phyloP scores from a whole-genome alignment of 129 eudicot species.

The Mikania micrantha region DNA sequence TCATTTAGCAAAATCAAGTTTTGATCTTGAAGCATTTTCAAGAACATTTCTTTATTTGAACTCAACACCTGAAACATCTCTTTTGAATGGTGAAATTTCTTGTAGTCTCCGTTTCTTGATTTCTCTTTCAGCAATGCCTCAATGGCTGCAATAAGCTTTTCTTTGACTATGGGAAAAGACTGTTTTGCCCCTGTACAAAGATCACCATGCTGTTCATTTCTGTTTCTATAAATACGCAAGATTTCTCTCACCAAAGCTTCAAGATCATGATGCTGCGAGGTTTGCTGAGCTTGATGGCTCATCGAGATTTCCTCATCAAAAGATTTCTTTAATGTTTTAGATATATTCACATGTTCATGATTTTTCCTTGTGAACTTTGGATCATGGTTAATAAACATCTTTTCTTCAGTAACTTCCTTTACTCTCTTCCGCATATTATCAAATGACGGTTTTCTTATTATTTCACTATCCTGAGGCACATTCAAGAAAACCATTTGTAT shows the following conservation, averaged over 20 bases:
- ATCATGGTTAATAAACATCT: conserved; percentile 57
- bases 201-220: conserved; percentile 25
- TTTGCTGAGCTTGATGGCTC: conserved; percentile 34
- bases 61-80: conserved; percentile 68
- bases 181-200: conserved; percentile 24
- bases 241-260: conserved; percentile 62
- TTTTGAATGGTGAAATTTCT: conserved; percentile 35
- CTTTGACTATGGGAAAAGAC: conserved; percentile 39
- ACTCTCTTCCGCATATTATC: conserved; percentile 58
- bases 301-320: conserved; percentile 35
- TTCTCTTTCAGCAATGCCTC: conserved; percentile 50
- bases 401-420: conserved; percentile 88
- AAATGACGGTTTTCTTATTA: conserved; percentile 16
- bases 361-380: conserved; percentile 27
- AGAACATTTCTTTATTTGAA: conserved; percentile 57
- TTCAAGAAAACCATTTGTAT: conserved; percentile 6
- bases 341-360: conserved; percentile 19
- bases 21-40: conserved; percentile 69
- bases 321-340: conserved; percentile 30
- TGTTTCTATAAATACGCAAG: conserved; percentile 41
- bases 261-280: conserved; percentile 43
- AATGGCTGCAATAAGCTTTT: conserved; percentile 53
- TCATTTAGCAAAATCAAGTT: conserved; percentile 43
- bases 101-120: conserved; percentile 29
- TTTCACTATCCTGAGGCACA: conserved; percentile 35